Evolutionary conservation across 371 early-diverging fungal species (phyloP), one percentile per base, ranked within the genome.

Genomic region (Mortierella sp.): DNA sequence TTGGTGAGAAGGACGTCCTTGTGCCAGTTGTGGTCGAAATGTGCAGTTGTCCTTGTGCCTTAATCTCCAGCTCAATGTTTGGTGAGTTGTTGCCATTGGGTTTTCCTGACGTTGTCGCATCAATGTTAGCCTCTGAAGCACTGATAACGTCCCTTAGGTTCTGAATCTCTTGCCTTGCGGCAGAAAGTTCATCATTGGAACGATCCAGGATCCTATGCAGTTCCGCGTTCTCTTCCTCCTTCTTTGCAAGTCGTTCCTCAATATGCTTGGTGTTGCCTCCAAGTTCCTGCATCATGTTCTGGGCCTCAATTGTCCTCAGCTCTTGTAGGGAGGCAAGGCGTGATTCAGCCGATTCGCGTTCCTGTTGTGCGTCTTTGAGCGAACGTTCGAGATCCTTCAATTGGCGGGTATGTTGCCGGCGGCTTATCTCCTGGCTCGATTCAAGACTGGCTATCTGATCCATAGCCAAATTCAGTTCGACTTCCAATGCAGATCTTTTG

Each of bases 391-490:
- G 46, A 47, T 60, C 69, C 58, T 71, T 69, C 41, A 67, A 52
- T 21, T 63, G 65, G n/a, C 80, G 68, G 2, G 69, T 19, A 16
- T 78, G 57, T 29, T 71, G 77, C 8, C 68, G 70, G 31, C 60
- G 68, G 27, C 41, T 58, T 14, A 54, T 63, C 31, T 73, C 79
- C 10, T 79, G 78, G 16, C 65, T 79, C 8, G 79, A 61, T 61
- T 87, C 86, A 17, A 87, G 58, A 47, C 74, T 74, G 19, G 80
- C 64, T 22, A 86, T 81, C 19, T 80, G 83, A 58, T 83, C 84
- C 60, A 85, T 61, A 7, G 87, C 82, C 40, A 81, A 73, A 28
- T 78, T 78, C 4, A 86, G 70, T 55, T 86, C 88, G 21, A 79
- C 72, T 50, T 89, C 87, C 13, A 83, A 22, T 25, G 78, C 50